Base-by-base conservation (phyloP, 2,329 filamentous ascomycete genomes). In the Phyllosticta citribraziliensis region DNA sequence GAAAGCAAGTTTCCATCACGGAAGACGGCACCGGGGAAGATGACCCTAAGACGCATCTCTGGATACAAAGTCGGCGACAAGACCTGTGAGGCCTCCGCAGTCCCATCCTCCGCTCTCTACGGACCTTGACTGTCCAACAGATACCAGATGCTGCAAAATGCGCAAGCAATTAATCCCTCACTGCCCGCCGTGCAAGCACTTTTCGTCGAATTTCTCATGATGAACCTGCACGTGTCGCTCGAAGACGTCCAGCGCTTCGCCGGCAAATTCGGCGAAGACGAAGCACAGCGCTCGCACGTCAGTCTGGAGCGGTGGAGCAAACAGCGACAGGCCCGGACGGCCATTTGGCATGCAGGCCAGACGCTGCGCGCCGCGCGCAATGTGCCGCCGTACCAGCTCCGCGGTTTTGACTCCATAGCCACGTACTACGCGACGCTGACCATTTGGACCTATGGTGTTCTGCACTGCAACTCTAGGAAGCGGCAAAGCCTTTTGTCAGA, bases 271-370 rank as follows among this genome's bases (percentile, higher is more conserved):
- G 85, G 84, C 30, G 82, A 85, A 64, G 84, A 87, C 50, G 83
- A 88, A 67, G 85, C 86, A 3, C 78, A 82, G 3, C 74, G 79
- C 9, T 78, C 84, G 17, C 85, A 84, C 64, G 80, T 82, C 0
- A 74, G 79, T 0, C 74, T 88, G 9, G 79, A 82, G 61, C 76
- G 82, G 27, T 88, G 85, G 85, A 78, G 78, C 0, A 76, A 78
- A 35, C 84, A 77, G 33, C 67, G 74, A 1, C 78, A 82, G 22
- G 80, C 84, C 9, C 78, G 85, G 27, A 80, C 82, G 64, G 82
- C 85, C 10, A 68, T 88, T 0, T 88, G 83, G 81, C 84, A 87
- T 65, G 87, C 87, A 1, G 86, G 84, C 0, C 87, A 89, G 70
- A 79, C 88, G 1, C 69, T 89, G 5, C 80, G 84, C 6, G 80